Conservation (phyloP, 352 stramenopile species). For the Phytophthora cactorum region DNA sequence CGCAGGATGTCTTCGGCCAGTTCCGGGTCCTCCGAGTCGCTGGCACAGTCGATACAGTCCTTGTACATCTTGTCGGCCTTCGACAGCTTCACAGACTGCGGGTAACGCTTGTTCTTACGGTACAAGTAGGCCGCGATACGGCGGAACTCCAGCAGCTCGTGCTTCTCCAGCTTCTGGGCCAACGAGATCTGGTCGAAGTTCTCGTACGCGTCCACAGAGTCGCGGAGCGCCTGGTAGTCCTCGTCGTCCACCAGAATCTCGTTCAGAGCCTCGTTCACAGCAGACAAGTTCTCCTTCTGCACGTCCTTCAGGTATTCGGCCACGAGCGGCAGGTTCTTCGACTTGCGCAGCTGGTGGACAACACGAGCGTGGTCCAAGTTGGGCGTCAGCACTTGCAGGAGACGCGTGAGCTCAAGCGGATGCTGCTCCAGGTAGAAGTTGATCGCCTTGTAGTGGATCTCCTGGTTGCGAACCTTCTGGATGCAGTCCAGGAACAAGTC, state of each 20-base stretch:
- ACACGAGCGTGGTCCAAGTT: slow-evolving; percentile 98
- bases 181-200: slow-evolving; percentile 99
- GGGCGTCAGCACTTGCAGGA: slow-evolving; percentile 98
- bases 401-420: slow-evolving; percentile 95
- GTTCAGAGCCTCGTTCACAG: slow-evolving; percentile 99
- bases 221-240: slow-evolving; percentile 96
- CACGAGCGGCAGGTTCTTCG: slow-evolving; percentile 96
- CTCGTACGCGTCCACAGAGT: slow-evolving; percentile 99
- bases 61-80: slow-evolving; percentile 99
- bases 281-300: slow-evolving; percentile 98
- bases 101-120: slow-evolving; percentile 99
- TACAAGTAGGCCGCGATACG: slow-evolving; percentile 99
- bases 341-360: slow-evolving; percentile 98
- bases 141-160: slow-evolving; percentile 99
- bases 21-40: slow-evolving; percentile 95
- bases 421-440: slow-evolving; percentile 99
- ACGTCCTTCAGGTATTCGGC: slow-evolving; percentile 98
- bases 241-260: slow-evolving; percentile 97
- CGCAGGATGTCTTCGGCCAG: slow-evolving; percentile 98
- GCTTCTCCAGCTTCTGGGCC: slow-evolving; percentile 98
- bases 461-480: slow-evolving; percentile 99
- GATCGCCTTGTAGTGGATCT: slow-evolving; percentile 99
- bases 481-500: slow-evolving; percentile 99
- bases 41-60: slow-evolving; percentile 99
- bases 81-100: slow-evolving; percentile 97